These are phyloP conservation scores for Solanum microdontum DNA, from an alignment of 257 asterid species.

Conservation along the genomic window DNA sequence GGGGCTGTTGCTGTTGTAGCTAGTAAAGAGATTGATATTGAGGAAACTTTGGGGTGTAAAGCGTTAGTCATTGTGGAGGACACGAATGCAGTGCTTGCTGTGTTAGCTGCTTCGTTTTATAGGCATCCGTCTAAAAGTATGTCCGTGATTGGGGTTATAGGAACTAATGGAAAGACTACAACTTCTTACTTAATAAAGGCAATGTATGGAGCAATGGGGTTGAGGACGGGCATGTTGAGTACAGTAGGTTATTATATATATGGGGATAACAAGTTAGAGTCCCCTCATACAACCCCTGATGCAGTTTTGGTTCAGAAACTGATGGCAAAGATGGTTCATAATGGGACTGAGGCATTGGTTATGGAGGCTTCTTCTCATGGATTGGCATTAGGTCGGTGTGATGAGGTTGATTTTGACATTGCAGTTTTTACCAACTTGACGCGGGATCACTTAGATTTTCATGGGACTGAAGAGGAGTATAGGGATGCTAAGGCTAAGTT, in stretches of 20 bases:
- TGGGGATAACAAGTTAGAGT: constrained; percentile 73
- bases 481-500: constrained; percentile 54
- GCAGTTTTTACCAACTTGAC: constrained; percentile 76
- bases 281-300: constrained; percentile 38
- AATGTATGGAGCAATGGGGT: constrained; percentile 93
- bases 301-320: constrained; percentile 71
- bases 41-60: constrained; percentile 74
- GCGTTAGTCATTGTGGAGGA: constrained; percentile 90
- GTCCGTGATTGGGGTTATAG: constrained; percentile 73
- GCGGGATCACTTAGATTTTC: constrained; percentile 60
- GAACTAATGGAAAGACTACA: constrained; percentile 76
- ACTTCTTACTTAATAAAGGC: constrained; percentile 58
- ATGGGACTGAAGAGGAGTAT: constrained; percentile 62
- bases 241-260: constrained; percentile 60
- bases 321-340: constrained; percentile 86
- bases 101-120: constrained; percentile 65
- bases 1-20: constrained; percentile 95
- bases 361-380: constrained; percentile 78
- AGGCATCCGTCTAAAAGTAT: constrained; percentile 69
- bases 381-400: constrained; percentile 53
- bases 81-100: constrained; percentile 55
- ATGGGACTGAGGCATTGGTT: constrained; percentile 82
- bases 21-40: constrained; percentile 77
- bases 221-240: constrained; percentile 89
- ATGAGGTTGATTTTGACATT: constrained; percentile 80